Evolutionary conservation across 768 basidiomycete genomes (phyloP).

Genomic region (Panellus pusillus): DNA sequence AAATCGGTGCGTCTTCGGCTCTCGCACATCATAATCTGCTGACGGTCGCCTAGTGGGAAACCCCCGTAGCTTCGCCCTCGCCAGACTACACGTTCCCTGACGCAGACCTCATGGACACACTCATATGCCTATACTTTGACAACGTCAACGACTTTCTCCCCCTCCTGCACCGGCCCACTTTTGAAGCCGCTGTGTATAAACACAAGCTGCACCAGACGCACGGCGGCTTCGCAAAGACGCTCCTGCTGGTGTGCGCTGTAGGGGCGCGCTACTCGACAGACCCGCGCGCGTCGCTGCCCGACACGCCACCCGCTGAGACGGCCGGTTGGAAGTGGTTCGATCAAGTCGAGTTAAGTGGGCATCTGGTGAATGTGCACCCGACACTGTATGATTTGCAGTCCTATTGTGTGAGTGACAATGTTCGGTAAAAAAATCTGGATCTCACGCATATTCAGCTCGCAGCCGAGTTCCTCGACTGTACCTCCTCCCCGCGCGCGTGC

Average conservation of each 20-base stretch:
- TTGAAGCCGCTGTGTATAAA: constrained; percentile 33
- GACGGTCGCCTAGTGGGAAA: too few species aligned
- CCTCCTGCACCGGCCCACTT: constrained; percentile 51
- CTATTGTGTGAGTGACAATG: background rate
- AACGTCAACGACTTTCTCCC: constrained; percentile 40
- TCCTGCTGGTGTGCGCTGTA: constrained; percentile 52
- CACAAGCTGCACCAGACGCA: constrained; percentile 30
- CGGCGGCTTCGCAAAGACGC: constrained; percentile 38
- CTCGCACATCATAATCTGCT: too few species aligned
- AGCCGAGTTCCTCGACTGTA: constrained; percentile 32
- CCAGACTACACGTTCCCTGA: constrained; percentile 29
- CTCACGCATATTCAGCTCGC: background rate
- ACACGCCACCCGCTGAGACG: constrained; percentile 34
- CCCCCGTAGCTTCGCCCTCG: background rate
- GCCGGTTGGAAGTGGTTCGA: constrained; percentile 24
- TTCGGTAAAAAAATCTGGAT: too few species aligned
- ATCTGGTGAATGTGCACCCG: background rate
- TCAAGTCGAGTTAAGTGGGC: constrained; percentile 30
- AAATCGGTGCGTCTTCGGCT: background rate
- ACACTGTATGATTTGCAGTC: constrained; percentile 2
- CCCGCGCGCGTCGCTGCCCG: constrained; percentile 33
- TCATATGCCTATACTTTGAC: constrained; percentile 52
- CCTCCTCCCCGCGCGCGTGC: constrained; percentile 24
- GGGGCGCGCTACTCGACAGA: constrained; percentile 45
- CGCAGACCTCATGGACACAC: constrained; percentile 32